phyloP scores from a whole-genome alignment of 371 early-diverging fungal genomes.

The Amoeboradix gromovi region DNA sequence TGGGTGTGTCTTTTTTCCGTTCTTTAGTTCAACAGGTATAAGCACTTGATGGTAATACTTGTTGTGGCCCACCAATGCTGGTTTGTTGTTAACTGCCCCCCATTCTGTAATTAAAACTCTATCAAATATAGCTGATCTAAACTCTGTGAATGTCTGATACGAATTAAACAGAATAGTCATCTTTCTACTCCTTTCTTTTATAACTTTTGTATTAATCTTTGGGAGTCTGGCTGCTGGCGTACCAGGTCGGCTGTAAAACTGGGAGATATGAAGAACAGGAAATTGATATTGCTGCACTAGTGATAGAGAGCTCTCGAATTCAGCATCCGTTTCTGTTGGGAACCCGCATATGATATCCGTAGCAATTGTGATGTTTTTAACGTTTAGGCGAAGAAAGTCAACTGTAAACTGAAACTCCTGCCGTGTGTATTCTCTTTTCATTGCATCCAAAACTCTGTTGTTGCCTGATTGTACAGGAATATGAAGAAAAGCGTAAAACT shows the following conservation, averaged over 20 bases:
- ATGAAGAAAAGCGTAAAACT: slow-evolving; percentile 19
- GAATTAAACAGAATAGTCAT: slow-evolving; percentile 14
- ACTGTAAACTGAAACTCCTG: slow-evolving; percentile 14
- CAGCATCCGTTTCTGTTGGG: slow-evolving; percentile 18
- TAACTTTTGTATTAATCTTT: slow-evolving; percentile 9
- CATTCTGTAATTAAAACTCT: slow-evolving; percentile 13
- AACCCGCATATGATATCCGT: slow-evolving; percentile 21
- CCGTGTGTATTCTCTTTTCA: slow-evolving; percentile 16
- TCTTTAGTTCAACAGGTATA: neutral
- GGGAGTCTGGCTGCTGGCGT: slow-evolving; percentile 20
- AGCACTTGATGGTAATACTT: slow-evolving; percentile 17
- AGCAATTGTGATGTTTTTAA: slow-evolving; percentile 13
- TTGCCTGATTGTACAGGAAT: slow-evolving; percentile 19
- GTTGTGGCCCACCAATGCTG: slow-evolving; percentile 15
- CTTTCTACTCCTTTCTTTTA: slow-evolving; percentile 13
- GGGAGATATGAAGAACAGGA: slow-evolving; percentile 19
- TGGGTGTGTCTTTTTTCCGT: neutral
- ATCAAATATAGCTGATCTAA: slow-evolving; percentile 4
- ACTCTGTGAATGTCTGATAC: slow-evolving; percentile 8
- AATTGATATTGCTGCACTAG: slow-evolving; percentile 11
- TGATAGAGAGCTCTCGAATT: slow-evolving; percentile 13
- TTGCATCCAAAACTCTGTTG: slow-evolving; percentile 14
- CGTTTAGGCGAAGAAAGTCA: slow-evolving; percentile 6
- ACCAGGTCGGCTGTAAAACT: slow-evolving; percentile 22
- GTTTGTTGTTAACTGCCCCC: slow-evolving; percentile 10